Base-by-base conservation (phyloP, 331 rosid species). In the Acacia concinna region DNA sequence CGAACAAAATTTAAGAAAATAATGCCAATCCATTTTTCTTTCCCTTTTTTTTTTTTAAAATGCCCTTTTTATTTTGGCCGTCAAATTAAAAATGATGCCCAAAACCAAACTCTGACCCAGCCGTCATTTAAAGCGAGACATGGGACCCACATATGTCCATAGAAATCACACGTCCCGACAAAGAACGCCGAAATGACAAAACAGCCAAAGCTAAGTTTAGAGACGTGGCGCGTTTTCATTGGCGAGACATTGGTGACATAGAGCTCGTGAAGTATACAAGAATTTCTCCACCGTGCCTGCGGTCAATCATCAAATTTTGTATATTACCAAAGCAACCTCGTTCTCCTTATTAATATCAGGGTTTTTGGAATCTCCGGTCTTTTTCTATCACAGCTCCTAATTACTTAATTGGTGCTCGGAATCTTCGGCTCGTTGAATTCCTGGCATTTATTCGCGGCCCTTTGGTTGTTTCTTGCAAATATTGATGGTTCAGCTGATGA, bases 401-500 rank as follows among this genome's bases (percentile, higher is more conserved):
- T 15, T 1, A 60, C 68, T 37, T 20, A 20, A 43, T 30, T 82
- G 73, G 51, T 57, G 43, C 70, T 70, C 27, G 49, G 51, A 27
- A n/a, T 27, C 40, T 15, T 17, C 0, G 40, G 31, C 38, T 70
- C 34, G 1, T 25, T 47, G 23, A 56, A 18, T 1, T 71, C 54
- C 23, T 46, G 10, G 25, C 8, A 41, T 67, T 63, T 25, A 40
- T 46, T 28, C 43, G 25, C 4, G 8, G 14, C 60, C 47, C 28
- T 71, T 4, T 30, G 10, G 10, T 46, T 46, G 37, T 35, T n/a
- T 23, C 11, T 4, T 74, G n/a, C 60, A 37, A 75, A 30, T 15
- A 6, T 80, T 82, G 81, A 90, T 90, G 92, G 95, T 90, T 54
- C 89, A 88, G 83, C 78, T 88, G 81, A 87, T 88, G 95, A 90